A percentile compares a stretch with the other conserved stretches of the same genome.
phyloP scores from a whole-genome alignment of 2,329 filamentous ascomycete species.

The Decorospora gaudefroyi region DNA sequence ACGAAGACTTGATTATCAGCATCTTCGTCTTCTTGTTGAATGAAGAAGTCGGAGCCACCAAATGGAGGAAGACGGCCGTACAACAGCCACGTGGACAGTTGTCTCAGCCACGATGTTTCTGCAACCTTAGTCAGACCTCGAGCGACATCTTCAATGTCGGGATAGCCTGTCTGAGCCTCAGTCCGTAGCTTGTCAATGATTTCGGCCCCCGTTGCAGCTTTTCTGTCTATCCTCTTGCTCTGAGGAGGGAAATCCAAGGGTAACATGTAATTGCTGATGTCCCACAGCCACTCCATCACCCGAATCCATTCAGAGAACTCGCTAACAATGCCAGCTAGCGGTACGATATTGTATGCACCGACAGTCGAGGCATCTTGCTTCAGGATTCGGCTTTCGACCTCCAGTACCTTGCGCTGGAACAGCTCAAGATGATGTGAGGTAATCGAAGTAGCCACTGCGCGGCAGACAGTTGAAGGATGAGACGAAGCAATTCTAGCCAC shows the following conservation, averaged over 20 bases:
- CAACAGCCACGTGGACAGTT: constrained; percentile 86
- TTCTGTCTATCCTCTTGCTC: constrained; percentile 17
- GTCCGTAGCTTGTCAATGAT: constrained; percentile 76
- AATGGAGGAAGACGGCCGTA: constrained; percentile 82
- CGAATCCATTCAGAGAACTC: constrained; percentile 89
- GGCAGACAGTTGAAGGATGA: constrained; percentile 81
- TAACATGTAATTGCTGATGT: constrained; percentile 70
- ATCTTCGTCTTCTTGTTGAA: constrained; percentile 53
- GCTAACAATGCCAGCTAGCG: constrained; percentile 78
- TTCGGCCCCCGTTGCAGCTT: constrained; percentile 65
- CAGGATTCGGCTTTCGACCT: constrained; percentile 80
- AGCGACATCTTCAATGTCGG: constrained; percentile 79
- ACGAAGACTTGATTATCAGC: constrained; percentile 37
- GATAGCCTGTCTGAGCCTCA: constrained; percentile 84
- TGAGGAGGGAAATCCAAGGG: constrained; percentile 35
- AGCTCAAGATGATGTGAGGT: constrained; percentile 72
- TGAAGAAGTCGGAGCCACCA: constrained; percentile 85
- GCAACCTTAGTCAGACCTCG: constrained; percentile 73
- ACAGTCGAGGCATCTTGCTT: constrained; percentile 77
- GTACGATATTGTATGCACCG: constrained; percentile 91
- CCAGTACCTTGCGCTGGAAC: constrained; percentile 82
- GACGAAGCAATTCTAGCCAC: constrained; percentile 68
- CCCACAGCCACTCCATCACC: constrained; percentile 83
- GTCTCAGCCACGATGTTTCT: constrained; percentile 89
- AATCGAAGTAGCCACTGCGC: constrained; percentile 81